Evolutionary conservation across 2,329 filamentous ascomycete genomes (phyloP).

Genomic region (Lachnellula cervina): DNA sequence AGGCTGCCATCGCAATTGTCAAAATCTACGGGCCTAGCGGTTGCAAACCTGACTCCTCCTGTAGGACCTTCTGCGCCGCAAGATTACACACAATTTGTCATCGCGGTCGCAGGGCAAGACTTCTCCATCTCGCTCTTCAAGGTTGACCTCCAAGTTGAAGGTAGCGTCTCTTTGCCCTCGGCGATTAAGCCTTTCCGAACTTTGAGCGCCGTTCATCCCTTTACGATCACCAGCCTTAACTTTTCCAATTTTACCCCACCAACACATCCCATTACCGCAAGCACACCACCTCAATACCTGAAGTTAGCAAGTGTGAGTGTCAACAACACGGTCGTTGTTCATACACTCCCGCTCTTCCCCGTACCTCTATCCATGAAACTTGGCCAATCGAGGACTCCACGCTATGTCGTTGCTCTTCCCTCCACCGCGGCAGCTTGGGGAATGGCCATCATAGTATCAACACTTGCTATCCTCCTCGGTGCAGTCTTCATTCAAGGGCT

Average conservation of each 20-base stretch:
- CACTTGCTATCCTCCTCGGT: slow-evolving; percentile 21
- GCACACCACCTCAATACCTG: slow-evolving; percentile 27
- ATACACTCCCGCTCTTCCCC: slow-evolving; percentile 32
- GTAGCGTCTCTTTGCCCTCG: slow-evolving; percentile 44
- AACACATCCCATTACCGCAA: slow-evolving; percentile 22
- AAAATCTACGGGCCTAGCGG: slow-evolving; percentile 72
- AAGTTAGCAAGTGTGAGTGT: slow-evolving; percentile 32
- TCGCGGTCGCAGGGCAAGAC: slow-evolving; percentile 77
- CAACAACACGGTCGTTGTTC: slow-evolving; percentile 32
- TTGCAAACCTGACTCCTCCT: slow-evolving; percentile 60
- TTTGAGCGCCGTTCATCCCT: slow-evolving; percentile 50
- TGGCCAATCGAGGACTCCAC: slow-evolving; percentile 27
- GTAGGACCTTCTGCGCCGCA: slow-evolving; percentile 45
- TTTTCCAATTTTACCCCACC: slow-evolving; percentile 44
- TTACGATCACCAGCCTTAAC: slow-evolving; percentile 54
- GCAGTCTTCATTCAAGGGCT: slow-evolving; percentile 28
- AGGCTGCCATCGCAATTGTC: slow-evolving; percentile 64
- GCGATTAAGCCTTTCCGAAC: slow-evolving; percentile 50
- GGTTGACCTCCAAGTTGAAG: slow-evolving; percentile 58
- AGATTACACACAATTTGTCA: slow-evolving; percentile 68
- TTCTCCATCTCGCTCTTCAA: slow-evolving; percentile 74
- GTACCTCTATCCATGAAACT: slow-evolving; percentile 27
- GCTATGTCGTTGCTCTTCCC: slow-evolving; percentile 30
- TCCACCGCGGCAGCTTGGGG: slow-evolving; percentile 22
- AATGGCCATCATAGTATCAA: slow-evolving; percentile 17